Base-by-base conservation (phyloP, 176 grass and related monocot genomes). In the Bolboschoenus planiculmis region DNA sequence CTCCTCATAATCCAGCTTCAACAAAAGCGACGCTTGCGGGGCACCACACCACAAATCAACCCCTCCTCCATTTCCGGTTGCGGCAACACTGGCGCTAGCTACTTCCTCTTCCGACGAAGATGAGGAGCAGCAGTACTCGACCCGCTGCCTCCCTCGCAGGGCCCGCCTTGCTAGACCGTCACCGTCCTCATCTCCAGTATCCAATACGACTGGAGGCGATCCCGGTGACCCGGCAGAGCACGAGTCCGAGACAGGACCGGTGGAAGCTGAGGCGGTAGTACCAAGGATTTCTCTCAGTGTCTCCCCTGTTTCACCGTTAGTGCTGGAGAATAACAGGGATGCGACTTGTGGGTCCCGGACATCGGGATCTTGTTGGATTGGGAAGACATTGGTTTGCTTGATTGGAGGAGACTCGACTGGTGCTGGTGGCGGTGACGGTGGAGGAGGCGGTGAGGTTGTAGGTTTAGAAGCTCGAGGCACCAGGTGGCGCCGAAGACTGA, bases 1-100 rank as follows among this genome's bases (percentile, higher is more conserved):
- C 56, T 91, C 92, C 33, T 91, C 92, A 75, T 98, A 89, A 78
- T 99, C 91, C 11, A 99, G 87, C 86, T 98, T 98, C 10, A 98
- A 85, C 34, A 88, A 77, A 20, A 89, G 87, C 39, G 79, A 50
- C 26, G 75, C 72, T 48, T 15, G 24, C 42, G 71, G 20, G 30
- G 11, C 62, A 20, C 51, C 26, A 48, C 24, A 29, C 80, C 79
- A 77, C 51, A 85, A 62, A 86, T 80, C 82, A 1, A 70, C 23
- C 61, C 84, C 83, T 47, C 44, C 76, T n/a, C 40, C 56, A 31
- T 65, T 31, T 63, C 37, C 40, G 7, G 24, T 34, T 39, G 72
- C 60, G 8, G 60, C 66, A 21, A 50, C 73, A 48, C 68, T 78
- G 8, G 87, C 92, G 50, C 92, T 91, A 18, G 90, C 87, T 16